phyloP scores from a whole-genome alignment of 352 stramenopile species.

The Phytophthora multivora region DNA sequence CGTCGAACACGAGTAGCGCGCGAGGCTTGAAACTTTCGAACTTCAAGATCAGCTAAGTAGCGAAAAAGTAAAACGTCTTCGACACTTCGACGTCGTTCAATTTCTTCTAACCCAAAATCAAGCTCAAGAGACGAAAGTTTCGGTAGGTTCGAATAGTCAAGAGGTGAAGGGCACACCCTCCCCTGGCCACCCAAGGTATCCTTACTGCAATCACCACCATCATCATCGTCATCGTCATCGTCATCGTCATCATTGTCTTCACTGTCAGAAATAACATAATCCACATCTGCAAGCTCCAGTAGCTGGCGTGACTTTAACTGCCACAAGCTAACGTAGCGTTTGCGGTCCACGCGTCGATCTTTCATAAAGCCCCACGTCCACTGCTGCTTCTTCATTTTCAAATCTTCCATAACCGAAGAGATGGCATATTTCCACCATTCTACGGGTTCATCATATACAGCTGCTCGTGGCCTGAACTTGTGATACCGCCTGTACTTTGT shows the following conservation, averaged over 20 bases:
- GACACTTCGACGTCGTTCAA: slow-evolving; percentile 70
- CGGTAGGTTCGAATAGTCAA: slow-evolving; percentile 13
- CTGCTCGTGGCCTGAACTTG: slow-evolving; percentile 56
- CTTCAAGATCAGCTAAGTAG: slow-evolving; percentile 69
- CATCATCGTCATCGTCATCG: slow-evolving; percentile 56
- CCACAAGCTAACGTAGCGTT: slow-evolving; percentile 77
- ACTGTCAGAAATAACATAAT: slow-evolving; percentile 56
- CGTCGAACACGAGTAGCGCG: slow-evolving; percentile 23
- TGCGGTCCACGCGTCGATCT: slow-evolving; percentile 77
- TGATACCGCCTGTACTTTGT: slow-evolving; percentile 83
- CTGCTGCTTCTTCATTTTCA: slow-evolving; percentile 61
- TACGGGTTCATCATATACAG: slow-evolving; percentile 56
- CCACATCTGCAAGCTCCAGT: slow-evolving; percentile 36
- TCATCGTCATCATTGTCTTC: slow-evolving; percentile 62
- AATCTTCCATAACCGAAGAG: slow-evolving; percentile 58
- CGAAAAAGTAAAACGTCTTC: slow-evolving; percentile 89
- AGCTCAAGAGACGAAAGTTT: slow-evolving; percentile 33
- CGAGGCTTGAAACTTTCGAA: slow-evolving; percentile 40
- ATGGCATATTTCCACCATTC: slow-evolving; percentile 89
- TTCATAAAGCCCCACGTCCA: slow-evolving; percentile 89
- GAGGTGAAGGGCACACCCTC: not conserved
- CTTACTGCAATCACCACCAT: slow-evolving; percentile 27
- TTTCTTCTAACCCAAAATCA: slow-evolving; percentile 60
- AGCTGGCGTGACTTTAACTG: slow-evolving; percentile 38
- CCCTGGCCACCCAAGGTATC: slow-evolving; percentile 17